Conservation (phyloP, 2,329 filamentous ascomycete species). For the Aspergillus floridensis region DNA sequence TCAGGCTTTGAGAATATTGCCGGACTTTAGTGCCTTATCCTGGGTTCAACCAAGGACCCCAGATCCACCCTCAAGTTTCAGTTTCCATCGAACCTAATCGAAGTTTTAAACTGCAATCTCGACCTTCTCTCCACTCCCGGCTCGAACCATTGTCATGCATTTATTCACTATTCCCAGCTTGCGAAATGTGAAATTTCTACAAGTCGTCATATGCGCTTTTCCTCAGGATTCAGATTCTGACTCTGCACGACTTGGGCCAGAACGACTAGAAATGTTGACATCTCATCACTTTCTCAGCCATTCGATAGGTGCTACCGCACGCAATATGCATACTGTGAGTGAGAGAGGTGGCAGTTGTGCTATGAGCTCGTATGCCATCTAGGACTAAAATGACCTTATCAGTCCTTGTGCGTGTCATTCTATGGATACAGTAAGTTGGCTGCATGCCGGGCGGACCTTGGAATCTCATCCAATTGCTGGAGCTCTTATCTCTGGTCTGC, state of each 20-base stretch:
- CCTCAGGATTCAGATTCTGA: neutral
- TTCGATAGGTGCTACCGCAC: neutral
- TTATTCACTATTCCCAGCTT: neutral
- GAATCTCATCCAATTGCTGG: neutral
- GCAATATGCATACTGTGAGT: neutral
- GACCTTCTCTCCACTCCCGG: neutral
- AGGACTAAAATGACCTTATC: neutral
- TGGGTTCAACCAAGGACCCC: neutral
- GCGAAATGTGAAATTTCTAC: no score
- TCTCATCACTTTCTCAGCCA: no score
- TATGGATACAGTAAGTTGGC: neutral
- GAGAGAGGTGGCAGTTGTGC: neutral
- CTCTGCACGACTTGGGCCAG: no score
- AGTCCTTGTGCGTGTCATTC: neutral
- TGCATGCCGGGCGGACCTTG: neutral
- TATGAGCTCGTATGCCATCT: neutral
- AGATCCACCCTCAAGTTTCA: neutral
- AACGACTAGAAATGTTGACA: no score
- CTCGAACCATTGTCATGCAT: no score
- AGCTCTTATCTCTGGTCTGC: neutral
- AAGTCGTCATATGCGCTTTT: neutral
- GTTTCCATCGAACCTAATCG: neutral
- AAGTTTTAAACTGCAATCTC: neutral
- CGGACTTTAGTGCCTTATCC: neutral
- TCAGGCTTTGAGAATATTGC: neutral